Evolutionary conservation across 1,284 basidiomycete species (phyloP).

Genomic region (Puccinia horiana): DNA sequence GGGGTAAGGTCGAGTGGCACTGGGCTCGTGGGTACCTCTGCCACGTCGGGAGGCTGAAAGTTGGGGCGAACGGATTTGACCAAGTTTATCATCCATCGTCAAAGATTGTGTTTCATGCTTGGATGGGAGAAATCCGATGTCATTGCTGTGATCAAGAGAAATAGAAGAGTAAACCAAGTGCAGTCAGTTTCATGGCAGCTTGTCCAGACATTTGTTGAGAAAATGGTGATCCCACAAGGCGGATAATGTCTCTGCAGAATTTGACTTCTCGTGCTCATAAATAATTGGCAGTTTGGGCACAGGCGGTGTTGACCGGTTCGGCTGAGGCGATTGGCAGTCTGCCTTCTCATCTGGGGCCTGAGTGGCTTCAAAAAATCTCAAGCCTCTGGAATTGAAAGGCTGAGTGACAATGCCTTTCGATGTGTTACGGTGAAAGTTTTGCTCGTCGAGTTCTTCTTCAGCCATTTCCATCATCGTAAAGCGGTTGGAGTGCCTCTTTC

Average conservation of each 20-base stretch:
- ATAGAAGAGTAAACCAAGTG: neutral
- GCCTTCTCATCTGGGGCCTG: neutral
- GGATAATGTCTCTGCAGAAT: neutral
- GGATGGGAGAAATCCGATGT: neutral
- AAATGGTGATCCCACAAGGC: conserved; percentile 1
- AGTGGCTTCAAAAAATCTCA: neutral
- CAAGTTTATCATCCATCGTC: neutral
- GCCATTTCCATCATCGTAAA: conserved; percentile 19
- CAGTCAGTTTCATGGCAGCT: neutral
- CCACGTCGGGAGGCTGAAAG: neutral
- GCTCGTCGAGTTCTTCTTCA: conserved; percentile 9
- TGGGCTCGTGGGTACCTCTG: neutral
- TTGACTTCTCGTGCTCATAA: neutral
- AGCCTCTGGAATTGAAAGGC: neutral
- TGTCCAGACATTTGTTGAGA: neutral
- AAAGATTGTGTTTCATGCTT: neutral
- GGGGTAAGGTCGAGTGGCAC: neutral
- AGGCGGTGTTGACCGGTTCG: neutral
- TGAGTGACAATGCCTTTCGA: neutral
- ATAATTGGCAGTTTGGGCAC: neutral
- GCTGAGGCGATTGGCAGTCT: neutral
- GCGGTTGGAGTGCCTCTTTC: neutral
- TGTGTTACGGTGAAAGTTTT: neutral
- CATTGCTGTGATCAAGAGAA: neutral
- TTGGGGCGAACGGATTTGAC: neutral